Evolutionary conservation across 108 stramenopile species (phyloP).

Genomic region (Pseudonitzschia multiseries): DNA sequence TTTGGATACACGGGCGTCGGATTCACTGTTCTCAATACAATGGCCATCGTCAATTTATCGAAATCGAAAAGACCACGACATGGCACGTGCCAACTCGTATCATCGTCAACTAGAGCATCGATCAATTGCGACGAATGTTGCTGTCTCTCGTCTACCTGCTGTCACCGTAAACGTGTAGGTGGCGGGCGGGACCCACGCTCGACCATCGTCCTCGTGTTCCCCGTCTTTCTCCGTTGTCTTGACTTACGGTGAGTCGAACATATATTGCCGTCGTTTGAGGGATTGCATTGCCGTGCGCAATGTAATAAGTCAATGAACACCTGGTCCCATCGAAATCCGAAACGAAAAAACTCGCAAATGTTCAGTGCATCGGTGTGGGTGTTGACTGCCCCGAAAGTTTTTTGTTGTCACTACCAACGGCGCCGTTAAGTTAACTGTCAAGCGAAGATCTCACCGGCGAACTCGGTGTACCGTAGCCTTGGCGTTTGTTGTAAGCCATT

Average conservation of each 20-base stretch:
- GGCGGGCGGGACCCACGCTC: too few species aligned
- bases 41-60: too few species aligned
- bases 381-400: conserved; percentile 58
- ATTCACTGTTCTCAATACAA: too few species aligned
- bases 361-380: conserved; percentile 74
- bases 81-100: too few species aligned
- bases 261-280: conserved; percentile 42
- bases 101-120: too few species aligned
- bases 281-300: conserved; percentile 22
- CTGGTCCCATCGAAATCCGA: conserved; percentile 49
- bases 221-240: neutral
- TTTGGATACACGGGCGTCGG: too few species aligned
- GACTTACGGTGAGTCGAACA: conserved; percentile 17
- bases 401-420: conserved; percentile 66
- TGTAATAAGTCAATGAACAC: conserved; percentile 58
- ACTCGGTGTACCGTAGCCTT: too few species aligned
- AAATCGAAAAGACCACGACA: too few species aligned
- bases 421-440: conserved; percentile 49
- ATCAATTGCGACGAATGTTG: too few species aligned
- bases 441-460: conserved; percentile 52
- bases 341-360: conserved; percentile 55
- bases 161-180: too few species aligned
- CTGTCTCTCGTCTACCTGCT: too few species aligned
- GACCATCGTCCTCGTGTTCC: too few species aligned
- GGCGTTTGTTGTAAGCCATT: conserved; percentile 61